Conservation (phyloP, 2,329 filamentous ascomycete species). For the Trichoderma breve region DNA sequence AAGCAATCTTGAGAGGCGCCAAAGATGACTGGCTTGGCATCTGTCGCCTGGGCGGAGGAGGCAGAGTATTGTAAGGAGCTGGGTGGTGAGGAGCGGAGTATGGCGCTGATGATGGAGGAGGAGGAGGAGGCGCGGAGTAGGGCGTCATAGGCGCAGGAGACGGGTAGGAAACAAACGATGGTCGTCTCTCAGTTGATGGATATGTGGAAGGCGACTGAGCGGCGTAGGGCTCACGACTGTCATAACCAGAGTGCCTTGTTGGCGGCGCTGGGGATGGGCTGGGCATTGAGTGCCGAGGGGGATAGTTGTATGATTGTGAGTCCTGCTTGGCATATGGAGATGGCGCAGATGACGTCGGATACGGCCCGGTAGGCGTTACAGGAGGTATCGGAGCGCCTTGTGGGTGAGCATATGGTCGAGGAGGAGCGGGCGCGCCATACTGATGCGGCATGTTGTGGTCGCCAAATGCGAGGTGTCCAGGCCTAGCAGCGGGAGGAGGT, state of each 20-base stretch:
- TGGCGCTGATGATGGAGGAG: neutral
- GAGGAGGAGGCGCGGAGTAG: slow-evolving; percentile 30
- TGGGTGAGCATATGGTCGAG: slow-evolving; percentile 38
- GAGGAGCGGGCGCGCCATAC: slow-evolving; percentile 30
- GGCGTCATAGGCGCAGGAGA: slow-evolving; percentile 26
- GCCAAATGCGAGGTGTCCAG: slow-evolving; percentile 37
- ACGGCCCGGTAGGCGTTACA: slow-evolving; percentile 35
- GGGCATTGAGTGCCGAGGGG: slow-evolving; percentile 30
- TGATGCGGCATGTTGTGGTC: slow-evolving; percentile 31
- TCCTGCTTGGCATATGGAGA: slow-evolving; percentile 40
- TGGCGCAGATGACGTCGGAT: slow-evolving; percentile 35
- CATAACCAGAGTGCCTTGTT: slow-evolving; percentile 36
- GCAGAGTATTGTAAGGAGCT: slow-evolving; percentile 17
- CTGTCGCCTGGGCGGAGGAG: slow-evolving; percentile 23
- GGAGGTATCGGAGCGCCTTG: slow-evolving; percentile 34
- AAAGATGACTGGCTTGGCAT: slow-evolving; percentile 28
- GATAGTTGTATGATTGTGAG: slow-evolving; percentile 41
- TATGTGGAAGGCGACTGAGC: slow-evolving; percentile 40
- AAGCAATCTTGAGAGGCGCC: slow-evolving; percentile 39
- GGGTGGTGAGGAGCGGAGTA: slow-evolving; percentile 25
- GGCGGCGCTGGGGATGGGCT: slow-evolving; percentile 33
- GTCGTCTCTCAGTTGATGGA: slow-evolving; percentile 31
- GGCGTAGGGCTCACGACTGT: slow-evolving; percentile 39
- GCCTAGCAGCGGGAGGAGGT: slow-evolving; percentile 26
- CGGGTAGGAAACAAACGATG: slow-evolving; percentile 32